Base-by-base conservation (phyloP, 192 early-diverging fungal species). In the Chytriomyces sp. region DNA sequence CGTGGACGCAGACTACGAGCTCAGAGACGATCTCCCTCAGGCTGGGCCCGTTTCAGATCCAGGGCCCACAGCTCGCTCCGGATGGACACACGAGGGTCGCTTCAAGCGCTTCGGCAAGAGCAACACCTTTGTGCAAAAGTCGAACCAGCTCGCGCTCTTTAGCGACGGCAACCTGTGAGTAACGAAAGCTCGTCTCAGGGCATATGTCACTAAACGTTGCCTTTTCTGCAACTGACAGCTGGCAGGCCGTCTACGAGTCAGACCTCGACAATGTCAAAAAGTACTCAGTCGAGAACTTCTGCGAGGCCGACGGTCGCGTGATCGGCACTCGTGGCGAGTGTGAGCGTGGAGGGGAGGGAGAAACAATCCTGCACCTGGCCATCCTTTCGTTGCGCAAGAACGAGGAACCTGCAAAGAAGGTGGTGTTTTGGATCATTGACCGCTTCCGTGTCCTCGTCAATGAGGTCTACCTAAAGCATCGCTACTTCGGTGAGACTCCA, bases 401-500 rank as follows among this genome's bases (percentile, higher is more conserved):
- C n/a, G n/a, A n/a, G n/a, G 22, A 3, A 28, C 12, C 28, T 12
- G 12, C 14, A 14, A 30, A 2, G 22, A 0, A 14, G 2, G 31
- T 58, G 1, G 28, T 58, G 12, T 12, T 22, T 3, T 58, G 57
- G 57, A 58, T 58, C 57, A 17, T 58, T 17, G 31, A 58, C 19
- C 26, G 28, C 3, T 14, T 3, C 14, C 14, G 14, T 2, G 57
- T 1, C 17, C 36, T 63, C 32, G 36, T 63, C 36, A 39, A 63
- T 4, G 60, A 63, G 30, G 19, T 63, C 60, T 39, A 63, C 60
- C 60, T 39, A 2, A 39, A 25, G 33, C 60, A 8, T 28, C 30
- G 33, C 2, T 39, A 39, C 41, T 71, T 71, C 52, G 70, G 70
- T 5, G 55, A 71, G 38, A 71, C 70, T 4, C 33, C 70, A 12